Evolutionary conservation across 257 asterid genomes (phyloP).

Genomic region (Solanum neorickii): DNA sequence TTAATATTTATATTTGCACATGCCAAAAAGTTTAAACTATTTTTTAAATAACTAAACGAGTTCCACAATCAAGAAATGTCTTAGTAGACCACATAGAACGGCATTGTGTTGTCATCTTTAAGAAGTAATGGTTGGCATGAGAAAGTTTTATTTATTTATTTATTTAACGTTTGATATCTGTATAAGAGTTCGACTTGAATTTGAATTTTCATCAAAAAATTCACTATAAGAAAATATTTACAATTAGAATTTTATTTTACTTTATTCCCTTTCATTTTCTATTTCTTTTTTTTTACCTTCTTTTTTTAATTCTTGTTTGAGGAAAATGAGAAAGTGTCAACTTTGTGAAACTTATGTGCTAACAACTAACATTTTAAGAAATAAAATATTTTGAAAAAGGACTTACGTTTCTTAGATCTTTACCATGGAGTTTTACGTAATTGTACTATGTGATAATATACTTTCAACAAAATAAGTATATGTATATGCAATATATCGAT

Average conservation of each 20-base stretch:
- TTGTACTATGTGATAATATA: not conserved
- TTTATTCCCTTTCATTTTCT: too few relatives aligned
- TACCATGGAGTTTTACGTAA: accelerated
- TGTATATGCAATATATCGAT: too few relatives aligned
- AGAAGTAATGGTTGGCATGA: not conserved
- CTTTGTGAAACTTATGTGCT: not conserved
- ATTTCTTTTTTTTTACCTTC: not conserved
- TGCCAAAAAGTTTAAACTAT: not conserved
- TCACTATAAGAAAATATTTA: too few relatives aligned
- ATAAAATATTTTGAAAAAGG: not conserved
- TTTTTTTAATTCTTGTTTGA: not conserved
- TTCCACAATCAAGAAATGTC: not conserved
- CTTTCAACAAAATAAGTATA: too few relatives aligned
- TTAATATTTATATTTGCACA: too few relatives aligned
- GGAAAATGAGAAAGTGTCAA: not conserved
- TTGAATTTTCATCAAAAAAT: accelerated
- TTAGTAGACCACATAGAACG: not conserved
- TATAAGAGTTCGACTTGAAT: too few relatives aligned
- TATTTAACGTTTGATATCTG: accelerated
- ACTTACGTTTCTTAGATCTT: not conserved
- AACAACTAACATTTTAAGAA: not conserved
- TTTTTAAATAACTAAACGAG: too few relatives aligned
- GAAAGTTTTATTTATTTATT: too few relatives aligned
- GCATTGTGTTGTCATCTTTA: not conserved
- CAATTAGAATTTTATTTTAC: too few relatives aligned